Evolutionary conservation across 2,329 filamentous ascomycete genomes (phyloP), one percentile per base, ranked within the genome.

Genomic region (Hymenoscyphus occultus): DNA sequence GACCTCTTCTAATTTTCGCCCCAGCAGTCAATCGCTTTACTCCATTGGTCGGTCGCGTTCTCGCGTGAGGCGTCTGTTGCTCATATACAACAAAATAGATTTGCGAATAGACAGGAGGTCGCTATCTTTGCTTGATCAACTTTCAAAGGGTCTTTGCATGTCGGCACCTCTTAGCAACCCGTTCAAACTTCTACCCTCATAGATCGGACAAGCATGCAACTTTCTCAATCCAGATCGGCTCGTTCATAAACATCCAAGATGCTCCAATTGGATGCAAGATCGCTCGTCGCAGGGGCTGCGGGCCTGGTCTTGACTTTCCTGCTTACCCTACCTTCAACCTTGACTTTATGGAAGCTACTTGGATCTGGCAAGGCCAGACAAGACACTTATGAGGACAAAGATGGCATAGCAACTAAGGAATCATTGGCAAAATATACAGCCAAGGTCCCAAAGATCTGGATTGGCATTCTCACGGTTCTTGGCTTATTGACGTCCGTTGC

Each of bases 361-460:
- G 65, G 70, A 73, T 48, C 59, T 56, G 58, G 74, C 66, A 71
- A 70, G 75, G 48, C 69, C 59, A 67, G 73, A 75, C 65, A 72
- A 51, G 77, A 82, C 12, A 78, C 81, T 13, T 93, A 93, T 72
- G 79, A 87, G 70, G 90, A 93, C 72, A 78, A 82, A 67, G 90
- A 93, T 76, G 90, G 90, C 59, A 81, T 83, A 68, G 89, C 88
- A 39, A 89, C 86, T 0, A 81, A 84, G 51, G 86, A 89, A 72
- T 86, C 87, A 1, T 74, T 86, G 61, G 81, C 82, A 28, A 81
- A 80, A 48, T 93, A 88, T 73, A 89, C 88, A 35, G 83, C 85
- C 68, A 84, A 79, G 64, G 71, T 81, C 64, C 82, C 87, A 62
- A 90, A 89, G 73, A 67, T 79, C 3, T 73, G 80, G 28, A 79